Evolutionary conservation across 495 filamentous ascomycete genomes (phyloP), one percentile per base, ranked within the genome.

Genomic region (Aspergillus funiculosus): DNA sequence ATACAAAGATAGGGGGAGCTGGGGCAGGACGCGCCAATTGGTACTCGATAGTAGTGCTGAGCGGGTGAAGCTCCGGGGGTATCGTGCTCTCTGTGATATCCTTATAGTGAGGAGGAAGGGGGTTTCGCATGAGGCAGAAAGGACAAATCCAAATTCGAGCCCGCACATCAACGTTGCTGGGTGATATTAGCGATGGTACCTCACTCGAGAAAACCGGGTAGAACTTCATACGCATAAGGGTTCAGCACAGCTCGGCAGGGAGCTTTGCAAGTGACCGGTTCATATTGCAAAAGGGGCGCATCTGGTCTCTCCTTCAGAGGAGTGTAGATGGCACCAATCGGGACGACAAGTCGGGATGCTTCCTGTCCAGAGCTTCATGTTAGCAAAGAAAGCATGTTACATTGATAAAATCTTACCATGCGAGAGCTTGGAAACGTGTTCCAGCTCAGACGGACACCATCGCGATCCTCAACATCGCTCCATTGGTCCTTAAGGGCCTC

Each of bases 381-480:
- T n/a, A n/a, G n/a, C n/a, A n/a, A 31, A 26, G 6, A 38, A 41
- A 25, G 30, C 40, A 24, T 29, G 52, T 40, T 47, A 32, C 19
- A 13, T 15, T 0, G 24, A 27, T 7, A 14, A 38, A 25, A 43
- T 72, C 77, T 51, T 56, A 92, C 88, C 85, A 99, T 95, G 61
- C 94, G 90, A 63, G 90, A 87, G 74, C 91, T 95, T 46, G 94
- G 94, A 67, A 99, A 96, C 27, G 94, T 94, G 63, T 99, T 99
- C 94, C 94, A 99, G 68, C 92, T 96, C 44, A 99, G 79, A 58
- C 94, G 81, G 60, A 97, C 78, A 43, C 94, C 94, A 83, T 99
- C 94, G 35, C 89, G 81, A 53, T 99, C 94, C 72, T 99, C 94
- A 46, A 94, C 81, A 65, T 94, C 89, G 57, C 86, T 86, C 94